Conservation (phyloP, 2,329 filamentous ascomycete species). For the Fusarium sambucinum region DNA sequence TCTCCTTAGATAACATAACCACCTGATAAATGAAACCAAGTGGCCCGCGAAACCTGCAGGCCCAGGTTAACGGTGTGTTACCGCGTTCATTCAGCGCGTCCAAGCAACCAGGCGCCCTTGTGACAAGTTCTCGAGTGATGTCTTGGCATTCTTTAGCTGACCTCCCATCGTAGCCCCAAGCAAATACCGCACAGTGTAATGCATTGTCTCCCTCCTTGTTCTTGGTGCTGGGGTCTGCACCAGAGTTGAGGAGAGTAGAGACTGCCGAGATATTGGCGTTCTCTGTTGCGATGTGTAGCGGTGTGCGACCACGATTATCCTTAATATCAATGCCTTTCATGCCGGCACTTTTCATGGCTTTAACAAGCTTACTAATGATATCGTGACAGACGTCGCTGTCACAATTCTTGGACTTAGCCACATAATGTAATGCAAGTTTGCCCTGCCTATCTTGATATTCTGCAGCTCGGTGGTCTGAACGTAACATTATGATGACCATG, state of each 20-base stretch:
- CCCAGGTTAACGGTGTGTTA: not conserved
- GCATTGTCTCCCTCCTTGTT: rapidly evolving
- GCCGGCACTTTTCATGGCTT: not conserved
- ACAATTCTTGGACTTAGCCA: not conserved
- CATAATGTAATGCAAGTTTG: not conserved
- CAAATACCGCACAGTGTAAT: rapidly evolving
- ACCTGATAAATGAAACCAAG: not conserved
- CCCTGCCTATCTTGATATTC: not conserved
- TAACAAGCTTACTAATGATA: not conserved
- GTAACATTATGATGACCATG: too few species aligned
- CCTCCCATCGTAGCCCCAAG: rapidly evolving
- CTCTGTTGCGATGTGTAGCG: not conserved
- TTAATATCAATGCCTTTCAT: not conserved
- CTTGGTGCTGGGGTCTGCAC: not conserved
- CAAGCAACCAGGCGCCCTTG: not conserved
- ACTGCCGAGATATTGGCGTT: not conserved
- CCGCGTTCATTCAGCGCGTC: rapidly evolving
- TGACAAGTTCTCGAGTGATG: rapidly evolving
- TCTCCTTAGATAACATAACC: not conserved
- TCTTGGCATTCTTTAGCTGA: rapidly evolving
- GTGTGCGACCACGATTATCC: rapidly evolving
- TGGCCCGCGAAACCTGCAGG: rapidly evolving
- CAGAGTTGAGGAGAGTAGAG: not conserved
- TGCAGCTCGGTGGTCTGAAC: too few species aligned
- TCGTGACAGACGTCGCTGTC: not conserved